Evolutionary conservation across 371 early-diverging fungal species (phyloP), one percentile per base, ranked within the genome.

Genomic region (Pancytospora philotis): DNA sequence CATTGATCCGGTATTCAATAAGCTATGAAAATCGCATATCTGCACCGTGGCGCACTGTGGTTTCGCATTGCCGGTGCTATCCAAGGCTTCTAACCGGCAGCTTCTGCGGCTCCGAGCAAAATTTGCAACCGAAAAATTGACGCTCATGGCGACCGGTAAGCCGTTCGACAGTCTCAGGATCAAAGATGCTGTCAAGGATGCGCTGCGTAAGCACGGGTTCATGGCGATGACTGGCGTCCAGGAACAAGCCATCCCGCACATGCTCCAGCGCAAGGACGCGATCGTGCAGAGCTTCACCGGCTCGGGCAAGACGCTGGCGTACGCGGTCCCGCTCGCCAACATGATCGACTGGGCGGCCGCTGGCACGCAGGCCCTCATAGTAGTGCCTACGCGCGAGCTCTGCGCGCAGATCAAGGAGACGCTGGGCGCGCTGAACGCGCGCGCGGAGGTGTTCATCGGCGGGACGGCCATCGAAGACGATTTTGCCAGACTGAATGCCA

Each of bases 351-450:
- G 90, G n/a, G 90, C 90, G 4, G 83, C 87, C 32, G 85, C 90
- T 0, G 87, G 87, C 16, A 51, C 90, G 90, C 0, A 59, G 69
- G n/a, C 82, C 77, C 0, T 98, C 58, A 85, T 99, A 67, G 87
- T 98, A 32, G 85, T 91, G 22, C 98, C 98, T 0, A 98, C 97
- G 0, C 83, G 96, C 62, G 98, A 98, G 82, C 83, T 98, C 73
- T 90, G 92, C 6, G 83, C 86, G 49, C 98, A 98, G 84, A 95
- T 95, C 72, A 66, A 39, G 73, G 37, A n/a, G 28, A 69, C 48
- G 64, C 74, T 36, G 79, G 79, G 49, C 68, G 74, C 41, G 79
- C 79, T 37, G 52, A 25, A 86, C 86, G 81, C 93, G 91, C 76
- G 84, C 85, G 66, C 90, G 91, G 77, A 95, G 92, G 6, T 93